Evolutionary conservation across 1,284 basidiomycete genomes (phyloP).

Genomic region (Melampsora larici-populina): DNA sequence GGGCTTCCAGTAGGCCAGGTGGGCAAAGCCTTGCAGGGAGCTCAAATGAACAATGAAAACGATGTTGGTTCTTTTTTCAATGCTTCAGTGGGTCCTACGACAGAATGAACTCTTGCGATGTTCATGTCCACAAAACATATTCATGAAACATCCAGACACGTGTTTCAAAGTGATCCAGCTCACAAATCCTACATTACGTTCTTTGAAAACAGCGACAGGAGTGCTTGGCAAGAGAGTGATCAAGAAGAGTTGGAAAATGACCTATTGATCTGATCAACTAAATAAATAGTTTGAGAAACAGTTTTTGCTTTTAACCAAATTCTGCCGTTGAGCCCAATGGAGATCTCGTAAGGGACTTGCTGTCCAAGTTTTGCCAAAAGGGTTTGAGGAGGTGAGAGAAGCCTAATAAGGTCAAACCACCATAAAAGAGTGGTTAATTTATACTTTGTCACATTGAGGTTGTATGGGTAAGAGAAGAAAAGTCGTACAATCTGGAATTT

Average conservation of each 20-base stretch:
- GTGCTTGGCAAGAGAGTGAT: background rate
- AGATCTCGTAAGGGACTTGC: conserved; percentile 70
- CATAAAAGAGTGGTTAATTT: background rate
- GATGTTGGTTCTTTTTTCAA: no score
- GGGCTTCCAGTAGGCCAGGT: no score
- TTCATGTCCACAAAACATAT: no score
- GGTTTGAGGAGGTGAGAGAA: conserved; percentile 70
- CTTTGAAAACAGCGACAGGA: no score
- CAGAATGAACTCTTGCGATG: no score
- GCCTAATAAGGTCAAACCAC: conserved; percentile 56
- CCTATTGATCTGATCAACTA: conserved; percentile 49
- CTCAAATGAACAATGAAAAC: no score
- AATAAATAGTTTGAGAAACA: conserved; percentile 65
- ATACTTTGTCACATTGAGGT: background rate
- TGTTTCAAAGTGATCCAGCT: no score
- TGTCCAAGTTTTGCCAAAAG: conserved; percentile 66
- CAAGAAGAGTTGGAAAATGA: background rate
- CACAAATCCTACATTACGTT: no score
- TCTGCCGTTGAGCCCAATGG: conserved; percentile 74
- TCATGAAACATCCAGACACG: no score
- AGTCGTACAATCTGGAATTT: conserved; percentile 71
- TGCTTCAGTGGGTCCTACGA: no score
- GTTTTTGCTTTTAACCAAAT: conserved; percentile 73
- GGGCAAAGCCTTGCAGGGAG: no score
- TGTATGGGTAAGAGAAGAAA: background rate